These are phyloP conservation scores for Trichoderma hamatum DNA, from an alignment of 2,329 filamentous ascomycete species.

Conservation along the genomic window DNA sequence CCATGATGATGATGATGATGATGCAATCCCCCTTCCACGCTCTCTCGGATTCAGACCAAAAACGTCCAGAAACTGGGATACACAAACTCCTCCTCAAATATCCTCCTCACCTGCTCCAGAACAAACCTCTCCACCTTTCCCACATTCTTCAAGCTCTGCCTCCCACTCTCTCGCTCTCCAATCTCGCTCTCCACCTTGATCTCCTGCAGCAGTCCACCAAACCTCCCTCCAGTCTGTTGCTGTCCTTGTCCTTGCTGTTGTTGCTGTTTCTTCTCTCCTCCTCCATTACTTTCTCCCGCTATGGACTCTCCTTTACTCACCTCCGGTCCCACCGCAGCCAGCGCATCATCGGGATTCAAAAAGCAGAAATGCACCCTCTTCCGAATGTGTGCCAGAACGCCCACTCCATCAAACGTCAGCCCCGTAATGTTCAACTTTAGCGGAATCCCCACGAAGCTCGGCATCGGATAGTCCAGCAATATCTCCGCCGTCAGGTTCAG, in stretches of 20 bases:
- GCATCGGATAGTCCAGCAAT: constrained; percentile 96
- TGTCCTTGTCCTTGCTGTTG: not conserved
- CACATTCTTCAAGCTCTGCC: constrained; percentile 96
- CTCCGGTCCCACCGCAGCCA: constrained; percentile 65
- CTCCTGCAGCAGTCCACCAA: constrained; percentile 83
- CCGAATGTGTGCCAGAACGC: constrained; percentile 87
- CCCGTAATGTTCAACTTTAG: constrained; percentile 94
- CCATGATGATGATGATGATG: not conserved
- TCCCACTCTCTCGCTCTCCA: constrained; percentile 84
- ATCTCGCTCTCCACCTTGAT: constrained; percentile 98
- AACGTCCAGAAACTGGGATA: constrained; percentile 99
- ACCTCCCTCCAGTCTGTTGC: constrained; percentile 37
- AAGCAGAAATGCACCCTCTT: constrained; percentile 93
- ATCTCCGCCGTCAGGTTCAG: constrained; percentile 94
- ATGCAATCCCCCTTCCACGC: not conserved
- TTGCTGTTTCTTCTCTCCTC: constrained; percentile 34
- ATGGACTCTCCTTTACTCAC: constrained; percentile 32
- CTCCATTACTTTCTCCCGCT: not conserved
- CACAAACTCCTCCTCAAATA: constrained; percentile 98
- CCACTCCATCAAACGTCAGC: constrained; percentile 91
- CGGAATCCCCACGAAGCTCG: constrained; percentile 94
- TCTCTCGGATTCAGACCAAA: constrained; percentile 62
- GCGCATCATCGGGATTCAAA: constrained; percentile 85
- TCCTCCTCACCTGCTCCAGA: constrained; percentile 90
- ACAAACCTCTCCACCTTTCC: constrained; percentile 98